These are phyloP conservation scores for Dictyostelium intermedium DNA, from an alignment of 78 protist genomes.

Conservation along the genomic window DNA sequence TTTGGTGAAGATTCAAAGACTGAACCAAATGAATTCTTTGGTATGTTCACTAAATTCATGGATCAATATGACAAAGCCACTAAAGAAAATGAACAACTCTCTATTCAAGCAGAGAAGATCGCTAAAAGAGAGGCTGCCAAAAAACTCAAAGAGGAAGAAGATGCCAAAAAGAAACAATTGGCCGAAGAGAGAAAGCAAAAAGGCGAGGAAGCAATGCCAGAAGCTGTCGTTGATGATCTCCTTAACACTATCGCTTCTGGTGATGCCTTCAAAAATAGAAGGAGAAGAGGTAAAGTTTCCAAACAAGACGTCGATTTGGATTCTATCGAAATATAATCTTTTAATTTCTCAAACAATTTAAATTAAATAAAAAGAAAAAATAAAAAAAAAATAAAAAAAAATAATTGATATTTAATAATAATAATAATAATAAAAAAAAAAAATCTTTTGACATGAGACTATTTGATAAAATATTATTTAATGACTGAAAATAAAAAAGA, in stretches of 20 bases:
- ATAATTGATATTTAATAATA: too few relatives aligned
- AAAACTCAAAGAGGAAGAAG: conserved; percentile 74
- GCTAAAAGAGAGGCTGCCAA: conserved; percentile 81
- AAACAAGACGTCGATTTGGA: neutral
- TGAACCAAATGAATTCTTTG: conserved; percentile 71
- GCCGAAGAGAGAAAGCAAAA: conserved; percentile 60
- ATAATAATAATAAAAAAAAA: too few relatives aligned
- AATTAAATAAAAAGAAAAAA: too few relatives aligned
- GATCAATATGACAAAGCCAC: conserved; percentile 55
- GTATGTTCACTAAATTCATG: conserved; percentile 53
- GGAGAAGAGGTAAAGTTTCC: neutral
- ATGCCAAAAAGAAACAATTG: conserved; percentile 53
- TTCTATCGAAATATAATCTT: neutral
- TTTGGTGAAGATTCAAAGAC: conserved; percentile 73
- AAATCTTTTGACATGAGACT: too few relatives aligned
- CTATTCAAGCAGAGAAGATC: conserved; percentile 60
- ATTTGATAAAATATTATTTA: too few relatives aligned
- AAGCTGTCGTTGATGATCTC: conserved; percentile 77
- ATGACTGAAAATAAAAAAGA: too few relatives aligned
- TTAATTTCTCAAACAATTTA: too few relatives aligned
- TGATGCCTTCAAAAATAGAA: conserved; percentile 76
- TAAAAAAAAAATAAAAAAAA: too few relatives aligned
- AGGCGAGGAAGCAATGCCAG: conserved; percentile 50
- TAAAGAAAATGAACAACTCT: conserved; percentile 57
- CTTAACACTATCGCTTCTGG: conserved; percentile 68